phyloP scores from a whole-genome alignment of 139 green algal species.

The Asterochloris erici region DNA sequence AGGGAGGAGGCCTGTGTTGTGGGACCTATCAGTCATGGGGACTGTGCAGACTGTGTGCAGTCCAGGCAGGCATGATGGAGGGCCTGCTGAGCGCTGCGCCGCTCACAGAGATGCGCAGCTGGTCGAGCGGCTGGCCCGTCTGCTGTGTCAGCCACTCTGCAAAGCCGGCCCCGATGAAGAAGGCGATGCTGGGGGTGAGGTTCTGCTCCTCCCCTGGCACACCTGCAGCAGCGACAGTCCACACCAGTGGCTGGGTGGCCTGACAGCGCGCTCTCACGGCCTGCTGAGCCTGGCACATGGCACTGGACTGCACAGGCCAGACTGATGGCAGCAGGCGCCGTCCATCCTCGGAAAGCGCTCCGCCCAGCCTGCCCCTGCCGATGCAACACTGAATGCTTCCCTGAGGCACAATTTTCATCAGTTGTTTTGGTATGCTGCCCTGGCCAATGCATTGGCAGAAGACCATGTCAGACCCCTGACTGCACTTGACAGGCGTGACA shows the following conservation, averaged over 20 bases:
- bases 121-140: background rate
- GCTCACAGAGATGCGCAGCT: slow-evolving; percentile 23
- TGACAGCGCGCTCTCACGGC: too few species aligned
- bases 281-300: too few species aligned
- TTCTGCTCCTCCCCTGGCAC: slow-evolving; percentile 68
- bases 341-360: too few species aligned
- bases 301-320: background rate
- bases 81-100: too few species aligned
- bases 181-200: slow-evolving; percentile 62
- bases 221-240: slow-evolving; percentile 28
- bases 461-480: background rate
- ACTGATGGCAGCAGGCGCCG: background rate
- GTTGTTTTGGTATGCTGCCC: too few species aligned
- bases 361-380: too few species aligned
- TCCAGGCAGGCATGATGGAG: slow-evolving; percentile 10
- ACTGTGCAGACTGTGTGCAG: background rate
- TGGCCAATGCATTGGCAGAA: background rate
- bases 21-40: too few species aligned
- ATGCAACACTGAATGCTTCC: too few species aligned
- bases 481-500: background rate
- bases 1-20: too few species aligned
- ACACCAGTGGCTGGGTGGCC: background rate
- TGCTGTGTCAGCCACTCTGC: slow-evolving; percentile 58
- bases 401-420: too few species aligned
- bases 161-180: slow-evolving; percentile 81